Conservation (phyloP, 1,284 basidiomycete genomes). For the Phylloboletellus chloephorus region DNA sequence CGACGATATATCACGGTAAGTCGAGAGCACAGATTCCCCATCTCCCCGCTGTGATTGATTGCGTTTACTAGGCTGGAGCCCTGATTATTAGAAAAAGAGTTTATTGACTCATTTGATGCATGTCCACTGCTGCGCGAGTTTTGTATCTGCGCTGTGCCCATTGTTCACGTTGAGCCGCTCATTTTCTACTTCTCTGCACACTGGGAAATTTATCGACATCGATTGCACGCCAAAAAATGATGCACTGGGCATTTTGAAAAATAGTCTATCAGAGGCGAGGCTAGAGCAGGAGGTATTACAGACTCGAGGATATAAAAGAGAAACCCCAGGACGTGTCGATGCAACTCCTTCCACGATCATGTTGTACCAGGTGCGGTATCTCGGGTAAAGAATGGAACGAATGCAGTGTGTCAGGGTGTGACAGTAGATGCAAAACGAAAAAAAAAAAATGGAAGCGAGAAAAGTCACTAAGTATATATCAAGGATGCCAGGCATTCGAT, state of each 20-base stretch:
- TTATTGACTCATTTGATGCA: background rate
- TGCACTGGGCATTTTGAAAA: slow-evolving; percentile 18
- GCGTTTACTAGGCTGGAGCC: slow-evolving; percentile 35
- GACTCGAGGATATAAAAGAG: slow-evolving; percentile 26
- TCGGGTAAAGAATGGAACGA: slow-evolving; percentile 15
- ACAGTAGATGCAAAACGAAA: slow-evolving; percentile 16
- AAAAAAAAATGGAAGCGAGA: background rate
- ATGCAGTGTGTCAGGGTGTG: slow-evolving; percentile 20
- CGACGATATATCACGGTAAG: slow-evolving; percentile 73
- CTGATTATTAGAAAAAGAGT: slow-evolving; percentile 29
- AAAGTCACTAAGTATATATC: slow-evolving; percentile 11
- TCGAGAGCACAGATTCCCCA: slow-evolving; percentile 4
- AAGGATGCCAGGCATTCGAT: slow-evolving; percentile 4
- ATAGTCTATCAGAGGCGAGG: slow-evolving; percentile 23
- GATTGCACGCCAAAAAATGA: slow-evolving; percentile 11
- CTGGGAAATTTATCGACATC: slow-evolving; percentile 13
- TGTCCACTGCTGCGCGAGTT: no score
- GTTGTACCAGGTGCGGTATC: slow-evolving; percentile 9
- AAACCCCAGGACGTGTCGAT: slow-evolving; percentile 13
- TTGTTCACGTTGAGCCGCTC: background rate
- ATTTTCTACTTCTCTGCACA: slow-evolving; percentile 10
- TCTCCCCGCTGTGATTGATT: slow-evolving; percentile 7
- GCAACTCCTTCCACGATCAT: slow-evolving; percentile 16
- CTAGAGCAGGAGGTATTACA: slow-evolving; percentile 31
- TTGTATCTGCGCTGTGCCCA: no score